Evolutionary conservation across 768 basidiomycete genomes (phyloP).

Genomic region (Tremella fuciformis): DNA sequence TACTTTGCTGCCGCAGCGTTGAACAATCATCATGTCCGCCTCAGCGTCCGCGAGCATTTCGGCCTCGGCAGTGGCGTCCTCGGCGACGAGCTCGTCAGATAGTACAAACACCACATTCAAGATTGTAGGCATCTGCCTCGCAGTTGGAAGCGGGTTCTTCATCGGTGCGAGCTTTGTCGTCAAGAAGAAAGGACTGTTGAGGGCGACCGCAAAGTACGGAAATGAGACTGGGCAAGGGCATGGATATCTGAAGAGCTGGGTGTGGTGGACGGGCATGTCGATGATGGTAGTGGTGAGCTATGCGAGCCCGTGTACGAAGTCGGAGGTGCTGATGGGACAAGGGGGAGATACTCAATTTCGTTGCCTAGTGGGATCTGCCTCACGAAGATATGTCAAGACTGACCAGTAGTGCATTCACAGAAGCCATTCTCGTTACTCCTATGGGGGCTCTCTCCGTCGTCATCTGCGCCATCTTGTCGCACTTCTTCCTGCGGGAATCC

Average conservation of each 20-base stretch:
- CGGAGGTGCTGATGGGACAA: constrained; percentile 54
- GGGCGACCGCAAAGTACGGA: constrained; percentile 51
- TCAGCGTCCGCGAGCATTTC: constrained; percentile 19
- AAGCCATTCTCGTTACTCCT: constrained; percentile 92
- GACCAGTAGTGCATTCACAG: constrained; percentile 70
- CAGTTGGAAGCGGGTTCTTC: constrained; percentile 68
- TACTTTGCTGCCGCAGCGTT: too few relatives aligned
- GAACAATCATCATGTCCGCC: not conserved
- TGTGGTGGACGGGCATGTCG: constrained; percentile 95
- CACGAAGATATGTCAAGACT: too few relatives aligned
- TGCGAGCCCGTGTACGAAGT: not conserved
- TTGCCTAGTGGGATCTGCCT: constrained; percentile 47
- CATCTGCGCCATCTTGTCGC: constrained; percentile 86
- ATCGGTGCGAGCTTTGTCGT: constrained; percentile 88
- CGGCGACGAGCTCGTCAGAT: constrained; percentile 18
- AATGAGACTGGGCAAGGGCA: constrained; percentile 74
- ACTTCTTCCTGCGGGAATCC: constrained; percentile 86
- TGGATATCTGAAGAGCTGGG: constrained; percentile 80
- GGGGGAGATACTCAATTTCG: constrained; percentile 58
- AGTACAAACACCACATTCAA: constrained; percentile 50
- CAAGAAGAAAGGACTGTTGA: constrained; percentile 90
- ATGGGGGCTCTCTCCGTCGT: constrained; percentile 96
- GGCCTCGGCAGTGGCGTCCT: constrained; percentile 36
- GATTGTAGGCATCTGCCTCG: constrained; percentile 53
- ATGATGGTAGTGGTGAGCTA: constrained; percentile 55